phyloP scores from a whole-genome alignment of 352 stramenopile genomes.

The Plasmopara muralis region DNA sequence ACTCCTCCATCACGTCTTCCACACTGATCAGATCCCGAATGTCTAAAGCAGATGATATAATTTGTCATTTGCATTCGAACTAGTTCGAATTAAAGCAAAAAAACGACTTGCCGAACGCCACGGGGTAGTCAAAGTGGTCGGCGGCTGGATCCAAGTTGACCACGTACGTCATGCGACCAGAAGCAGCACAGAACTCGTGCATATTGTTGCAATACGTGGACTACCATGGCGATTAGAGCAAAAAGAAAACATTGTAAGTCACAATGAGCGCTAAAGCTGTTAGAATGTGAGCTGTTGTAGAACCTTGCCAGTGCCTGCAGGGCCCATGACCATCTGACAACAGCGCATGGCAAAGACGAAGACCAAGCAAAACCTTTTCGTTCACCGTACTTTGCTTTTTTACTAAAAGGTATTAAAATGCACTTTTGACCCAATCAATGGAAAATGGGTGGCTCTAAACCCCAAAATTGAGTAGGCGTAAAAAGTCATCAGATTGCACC shows the following conservation, averaged over 20 bases:
- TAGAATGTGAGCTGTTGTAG: not conserved
- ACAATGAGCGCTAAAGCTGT: not conserved
- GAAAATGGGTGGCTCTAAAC: too few species aligned
- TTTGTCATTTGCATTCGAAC: constrained; percentile 9
- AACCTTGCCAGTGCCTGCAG: constrained; percentile 88
- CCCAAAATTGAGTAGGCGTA: too few species aligned
- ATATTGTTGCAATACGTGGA: constrained; percentile 92
- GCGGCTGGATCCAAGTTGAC: constrained; percentile 97
- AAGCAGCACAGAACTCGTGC: constrained; percentile 87
- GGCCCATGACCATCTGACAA: constrained; percentile 89
- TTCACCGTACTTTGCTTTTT: too few species aligned
- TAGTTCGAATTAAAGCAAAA: not conserved
- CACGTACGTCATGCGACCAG: constrained; percentile 86
- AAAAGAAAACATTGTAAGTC: not conserved
- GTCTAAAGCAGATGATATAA: constrained; percentile 31
- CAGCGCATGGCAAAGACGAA: constrained; percentile 51
- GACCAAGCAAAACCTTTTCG: too few species aligned
- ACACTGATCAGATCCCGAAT: constrained; percentile 95
- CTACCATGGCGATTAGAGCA: constrained; percentile 27
- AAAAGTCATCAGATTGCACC: too few species aligned
- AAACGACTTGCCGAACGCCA: constrained; percentile 70
- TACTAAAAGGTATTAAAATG: too few species aligned
- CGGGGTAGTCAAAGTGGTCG: constrained; percentile 85
- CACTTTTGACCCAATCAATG: too few species aligned
- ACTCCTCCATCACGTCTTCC: constrained; percentile 96